Conservation (phyloP, 306 rosid species). For the Cicer yamashitae region DNA sequence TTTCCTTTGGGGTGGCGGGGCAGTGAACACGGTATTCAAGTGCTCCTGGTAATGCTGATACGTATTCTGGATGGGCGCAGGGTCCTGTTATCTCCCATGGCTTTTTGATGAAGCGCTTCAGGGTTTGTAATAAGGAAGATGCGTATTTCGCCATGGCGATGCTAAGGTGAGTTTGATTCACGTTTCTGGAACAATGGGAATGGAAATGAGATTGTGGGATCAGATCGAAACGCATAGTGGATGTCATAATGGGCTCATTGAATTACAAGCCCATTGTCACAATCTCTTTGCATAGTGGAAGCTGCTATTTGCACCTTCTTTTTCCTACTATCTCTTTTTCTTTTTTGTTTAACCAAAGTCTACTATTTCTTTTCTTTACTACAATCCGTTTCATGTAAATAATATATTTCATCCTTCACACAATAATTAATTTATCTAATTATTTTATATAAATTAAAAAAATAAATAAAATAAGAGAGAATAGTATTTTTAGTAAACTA, state of each 20-base stretch:
- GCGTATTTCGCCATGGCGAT: conserved; percentile 41
- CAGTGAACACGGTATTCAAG: conserved; percentile 74
- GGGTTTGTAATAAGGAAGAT: conserved; percentile 48
- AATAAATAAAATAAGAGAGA: too few relatives aligned
- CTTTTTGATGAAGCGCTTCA: conserved; percentile 77
- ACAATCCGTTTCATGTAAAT: too few relatives aligned
- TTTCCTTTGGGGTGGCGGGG: conserved; percentile 69
- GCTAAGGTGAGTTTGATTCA: not conserved
- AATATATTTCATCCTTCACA: too few relatives aligned
- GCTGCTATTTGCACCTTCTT: not conserved
- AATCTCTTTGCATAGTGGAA: not conserved
- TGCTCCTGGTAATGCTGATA: conserved; percentile 64
- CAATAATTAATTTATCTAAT: too few relatives aligned
- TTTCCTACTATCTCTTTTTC: too few relatives aligned
- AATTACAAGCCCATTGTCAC: not conserved
- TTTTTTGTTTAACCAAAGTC: too few relatives aligned
- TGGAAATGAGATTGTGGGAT: not conserved
- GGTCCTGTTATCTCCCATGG: conserved; percentile 99
- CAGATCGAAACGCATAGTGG: not conserved
- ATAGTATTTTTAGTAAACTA: too few relatives aligned
- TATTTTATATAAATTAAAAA: too few relatives aligned
- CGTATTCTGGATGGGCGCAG: conserved; percentile 77
- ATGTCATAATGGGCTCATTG: not conserved
- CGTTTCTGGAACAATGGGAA: not conserved
- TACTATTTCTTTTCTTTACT: too few relatives aligned